phyloP scores from a whole-genome alignment of 129 eudicot genomes.

The Escallonia rubra region DNA sequence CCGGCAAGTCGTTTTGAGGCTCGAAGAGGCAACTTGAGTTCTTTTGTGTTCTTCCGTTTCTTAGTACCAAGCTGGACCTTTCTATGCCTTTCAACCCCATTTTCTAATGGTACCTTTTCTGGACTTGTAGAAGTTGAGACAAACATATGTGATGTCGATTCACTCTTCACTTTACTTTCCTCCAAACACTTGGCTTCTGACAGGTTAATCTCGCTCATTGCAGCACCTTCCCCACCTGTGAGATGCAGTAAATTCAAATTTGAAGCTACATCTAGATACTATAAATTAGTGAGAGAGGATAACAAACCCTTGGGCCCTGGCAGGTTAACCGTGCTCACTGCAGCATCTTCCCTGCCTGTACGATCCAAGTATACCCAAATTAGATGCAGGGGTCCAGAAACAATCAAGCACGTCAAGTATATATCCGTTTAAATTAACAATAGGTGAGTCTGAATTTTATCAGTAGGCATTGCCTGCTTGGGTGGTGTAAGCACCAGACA shows the following conservation, averaged over 20 bases:
- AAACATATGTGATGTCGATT: not conserved
- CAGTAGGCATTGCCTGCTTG: no score
- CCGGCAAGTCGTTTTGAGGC: constrained; percentile 59
- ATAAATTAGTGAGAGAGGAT: no score
- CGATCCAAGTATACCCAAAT: constrained; percentile 4
- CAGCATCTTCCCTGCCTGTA: constrained; percentile 13
- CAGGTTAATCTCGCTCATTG: constrained; percentile 6
- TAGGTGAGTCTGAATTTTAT: no score
- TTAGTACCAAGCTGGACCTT: constrained; percentile 9
- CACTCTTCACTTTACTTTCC: constrained; percentile 21
- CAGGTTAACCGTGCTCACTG: constrained; percentile 7
- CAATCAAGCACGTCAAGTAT: no score
- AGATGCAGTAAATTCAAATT: constrained; percentile 2
- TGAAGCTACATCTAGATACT: not conserved
- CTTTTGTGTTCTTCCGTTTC: constrained; percentile 16
- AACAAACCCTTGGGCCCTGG: constrained; percentile 17
- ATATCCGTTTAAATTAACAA: no score
- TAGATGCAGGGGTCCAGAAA: not conserved
- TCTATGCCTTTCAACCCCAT: constrained; percentile 13
- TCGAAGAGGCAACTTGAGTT: constrained; percentile 29
- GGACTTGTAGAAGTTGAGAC: constrained; percentile 26
- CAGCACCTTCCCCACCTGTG: constrained; percentile 14
- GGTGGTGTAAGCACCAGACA: no score
- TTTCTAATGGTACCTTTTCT: constrained; percentile 23
- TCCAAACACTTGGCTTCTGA: constrained; percentile 21